These are phyloP conservation scores for Phytophthora agathidicida DNA, from an alignment of 352 stramenopile genomes.

Conservation along the genomic window DNA sequence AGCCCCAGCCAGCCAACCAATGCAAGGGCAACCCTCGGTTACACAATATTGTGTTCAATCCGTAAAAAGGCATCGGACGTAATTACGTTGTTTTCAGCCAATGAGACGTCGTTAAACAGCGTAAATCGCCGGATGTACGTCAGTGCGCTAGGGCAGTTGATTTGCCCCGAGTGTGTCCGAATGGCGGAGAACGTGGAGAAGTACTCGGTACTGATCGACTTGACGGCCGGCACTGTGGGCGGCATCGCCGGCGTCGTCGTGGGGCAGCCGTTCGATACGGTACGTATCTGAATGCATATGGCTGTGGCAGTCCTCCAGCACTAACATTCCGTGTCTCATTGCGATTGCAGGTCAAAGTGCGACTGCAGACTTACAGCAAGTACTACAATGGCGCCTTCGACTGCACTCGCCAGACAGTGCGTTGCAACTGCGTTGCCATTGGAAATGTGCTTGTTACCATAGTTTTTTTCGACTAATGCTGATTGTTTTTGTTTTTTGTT, in stretches of 20 bases:
- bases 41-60: conserved; percentile 26
- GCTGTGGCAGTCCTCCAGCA: background rate
- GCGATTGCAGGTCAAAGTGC: conserved; percentile 61
- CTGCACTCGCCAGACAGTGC: conserved; percentile 51
- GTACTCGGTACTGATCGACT: conserved; percentile 49
- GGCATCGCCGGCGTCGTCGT: conserved; percentile 60
- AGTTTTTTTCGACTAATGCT: too few relatives aligned
- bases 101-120: conserved; percentile 3
- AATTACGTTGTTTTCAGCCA: conserved; percentile 30
- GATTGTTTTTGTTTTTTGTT: background rate
- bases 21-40: background rate
- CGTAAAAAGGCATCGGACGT: conserved; percentile 17
- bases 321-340: conserved; percentile 10
- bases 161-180: conserved; percentile 2
- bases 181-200: conserved; percentile 39
- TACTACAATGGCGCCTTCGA: conserved; percentile 63
- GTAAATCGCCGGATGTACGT: background rate
- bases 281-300: conserved; percentile 20
- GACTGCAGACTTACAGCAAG: conserved; percentile 57
- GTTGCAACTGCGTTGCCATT: background rate
- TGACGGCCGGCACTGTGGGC: conserved; percentile 55
- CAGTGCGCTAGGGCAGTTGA: conserved; percentile 18
- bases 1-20: conserved; percentile 41
- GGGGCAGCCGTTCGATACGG: conserved; percentile 67
- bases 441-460: background rate